Base-by-base conservation (phyloP, 352 stramenopile species). In the Nothophytophthora sp. region DNA sequence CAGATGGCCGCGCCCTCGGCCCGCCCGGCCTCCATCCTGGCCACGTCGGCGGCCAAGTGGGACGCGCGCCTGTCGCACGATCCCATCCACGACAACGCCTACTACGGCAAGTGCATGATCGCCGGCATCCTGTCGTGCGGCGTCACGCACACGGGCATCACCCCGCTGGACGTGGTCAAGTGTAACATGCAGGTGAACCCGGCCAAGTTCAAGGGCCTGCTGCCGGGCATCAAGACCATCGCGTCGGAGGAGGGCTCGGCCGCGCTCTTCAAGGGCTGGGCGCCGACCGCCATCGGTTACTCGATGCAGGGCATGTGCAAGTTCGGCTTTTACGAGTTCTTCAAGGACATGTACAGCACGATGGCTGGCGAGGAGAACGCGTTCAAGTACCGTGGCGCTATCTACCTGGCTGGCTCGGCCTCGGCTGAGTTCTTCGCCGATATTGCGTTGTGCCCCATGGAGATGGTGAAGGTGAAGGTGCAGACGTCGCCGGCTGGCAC, bases 321-420 rank as follows among this genome's bases (percentile, higher is more conserved):
- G 78, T 98, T 98, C 66, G 92, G 92, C 20, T 90, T 98, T 57
- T 97, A 98, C 72, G 92, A 98, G 78, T 90, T 95, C 81, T 98
- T 98, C 73, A 98, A 98, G 85, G 90, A 98, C 69, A 73, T 88
- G 36, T 98, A 98, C 89, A 81, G 65, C 58, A 96, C 63, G 49
- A 73, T 97, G 58, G 87, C 89, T 30, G 90, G 90, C 28, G 83
- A 96, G 60, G 92, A 98, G 71, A 96, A 90, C 65, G 77, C 91
- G 16, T 94, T 94, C 78, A 92, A 97, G 73, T 98, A 97, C 73
- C 83, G 90, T 63, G 90, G 88, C 25, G 61, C 88, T 25, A 96
- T 97, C 60, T 98, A 96, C 73, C 67, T 97, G 47, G 84, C 84
- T 32, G 92, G 89, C 48, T 97, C 92, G 34, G 92, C 90, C 38